These are phyloP conservation scores for Penicillium samsonianum DNA, from an alignment of 495 filamentous ascomycete species.

Conservation along the genomic window DNA sequence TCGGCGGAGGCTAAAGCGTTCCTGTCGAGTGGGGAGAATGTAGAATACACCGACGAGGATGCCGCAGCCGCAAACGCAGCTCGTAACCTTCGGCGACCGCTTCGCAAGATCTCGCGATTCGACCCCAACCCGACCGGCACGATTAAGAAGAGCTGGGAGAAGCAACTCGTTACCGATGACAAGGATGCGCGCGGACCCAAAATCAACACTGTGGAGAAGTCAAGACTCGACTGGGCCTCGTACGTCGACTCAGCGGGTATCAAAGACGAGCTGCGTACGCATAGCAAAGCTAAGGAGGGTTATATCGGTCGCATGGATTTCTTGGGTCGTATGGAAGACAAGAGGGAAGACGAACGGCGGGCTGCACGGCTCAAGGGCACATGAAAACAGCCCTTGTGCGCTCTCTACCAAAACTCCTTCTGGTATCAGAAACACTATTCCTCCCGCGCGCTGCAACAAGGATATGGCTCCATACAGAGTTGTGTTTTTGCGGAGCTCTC, in stretches of 20 bases:
- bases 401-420: conserved; percentile 3
- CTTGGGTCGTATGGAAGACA: conserved; percentile 75
- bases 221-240: conserved; percentile 88
- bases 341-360: conserved; percentile 73
- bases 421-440: neutral
- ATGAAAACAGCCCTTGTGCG: conserved; percentile 25
- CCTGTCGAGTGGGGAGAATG: conserved; percentile 55
- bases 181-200: conserved; percentile 66
- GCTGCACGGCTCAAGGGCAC: conserved; percentile 59
- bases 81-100: conserved; percentile 60
- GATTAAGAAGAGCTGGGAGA: conserved; percentile 55
- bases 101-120: conserved; percentile 74
- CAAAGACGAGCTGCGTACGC: conserved; percentile 81
- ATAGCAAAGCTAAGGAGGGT: conserved; percentile 80
- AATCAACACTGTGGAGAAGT: conserved; percentile 95
- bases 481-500: neutral
- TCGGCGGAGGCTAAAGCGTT: conserved; percentile 83
- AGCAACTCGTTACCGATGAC: conserved; percentile 32
- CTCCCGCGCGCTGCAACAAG: neutral
- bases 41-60: conserved; percentile 40
- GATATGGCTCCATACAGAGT: neutral
- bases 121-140: conserved; percentile 64
- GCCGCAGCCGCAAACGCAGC: conserved; percentile 18
- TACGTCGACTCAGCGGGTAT: conserved; percentile 92
- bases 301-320: conserved; percentile 88